These are phyloP conservation scores for Hypsizygus marmoreus DNA, from an alignment of 768 basidiomycete genomes.

Conservation along the genomic window DNA sequence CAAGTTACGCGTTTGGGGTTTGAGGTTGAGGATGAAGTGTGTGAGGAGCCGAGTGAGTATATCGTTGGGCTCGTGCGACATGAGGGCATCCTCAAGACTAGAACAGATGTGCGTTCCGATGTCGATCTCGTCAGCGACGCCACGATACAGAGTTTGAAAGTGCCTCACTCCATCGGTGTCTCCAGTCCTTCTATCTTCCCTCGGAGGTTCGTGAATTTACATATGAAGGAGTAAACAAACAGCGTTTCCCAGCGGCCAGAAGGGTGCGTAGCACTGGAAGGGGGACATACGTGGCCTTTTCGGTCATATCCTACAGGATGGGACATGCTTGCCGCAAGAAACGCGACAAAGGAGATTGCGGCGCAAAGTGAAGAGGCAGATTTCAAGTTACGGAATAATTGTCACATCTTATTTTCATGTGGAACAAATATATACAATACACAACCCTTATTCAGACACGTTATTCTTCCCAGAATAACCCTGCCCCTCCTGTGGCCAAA, in stretches of 20 bases:
- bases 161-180: conserved; percentile 79
- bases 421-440: conserved; percentile 57
- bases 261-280: conserved; percentile 71
- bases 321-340: conserved; percentile 39
- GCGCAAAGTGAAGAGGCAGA: conserved; percentile 34
- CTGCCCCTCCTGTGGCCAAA: conserved; percentile 3
- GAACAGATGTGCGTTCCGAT: conserved; percentile 31
- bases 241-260: conserved; percentile 84
- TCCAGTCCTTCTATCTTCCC: conserved; percentile 79
- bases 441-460: conserved; percentile 22
- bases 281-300: conserved; percentile 54
- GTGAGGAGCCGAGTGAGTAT: conserved; percentile 73
- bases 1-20: conserved; percentile 88
- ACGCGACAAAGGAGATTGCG: conserved; percentile 33
- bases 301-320: conserved; percentile 28
- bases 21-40: conserved; percentile 79
- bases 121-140: conserved; percentile 26
- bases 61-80: conserved; percentile 70
- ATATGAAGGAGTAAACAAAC: conserved; percentile 85
- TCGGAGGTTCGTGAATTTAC: conserved; percentile 76
- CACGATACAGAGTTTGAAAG: conserved; percentile 16
- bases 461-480: conserved; percentile 23
- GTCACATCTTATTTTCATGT: conserved; percentile 41
- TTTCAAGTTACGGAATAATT: conserved; percentile 30
- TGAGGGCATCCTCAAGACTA: conserved; percentile 80